phyloP scores from a whole-genome alignment of 192 early-diverging fungal genomes.

The Backusella luteola region DNA sequence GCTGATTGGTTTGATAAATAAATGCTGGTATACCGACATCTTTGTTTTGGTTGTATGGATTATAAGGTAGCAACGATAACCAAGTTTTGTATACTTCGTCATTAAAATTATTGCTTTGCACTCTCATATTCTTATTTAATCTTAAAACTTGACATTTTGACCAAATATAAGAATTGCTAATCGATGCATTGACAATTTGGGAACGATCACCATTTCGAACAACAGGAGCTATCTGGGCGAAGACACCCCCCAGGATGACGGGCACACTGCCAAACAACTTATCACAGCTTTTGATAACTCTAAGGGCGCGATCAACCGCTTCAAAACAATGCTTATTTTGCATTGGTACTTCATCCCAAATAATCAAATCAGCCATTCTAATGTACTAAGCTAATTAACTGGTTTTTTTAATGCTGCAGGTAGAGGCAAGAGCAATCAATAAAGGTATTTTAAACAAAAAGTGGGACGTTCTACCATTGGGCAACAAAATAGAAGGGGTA shows the following conservation, averaged over 20 bases:
- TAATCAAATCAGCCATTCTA: neutral
- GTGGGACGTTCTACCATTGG: neutral
- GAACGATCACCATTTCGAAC: neutral
- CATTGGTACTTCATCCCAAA: slow-evolving; percentile 13
- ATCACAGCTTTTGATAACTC: neutral
- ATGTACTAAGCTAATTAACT: neutral
- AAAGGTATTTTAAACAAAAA: neutral
- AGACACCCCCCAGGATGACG: neutral
- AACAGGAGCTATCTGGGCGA: slow-evolving; percentile 1
- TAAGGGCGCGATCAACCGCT: neutral
- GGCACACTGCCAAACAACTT: neutral
- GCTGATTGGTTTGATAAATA: no score
- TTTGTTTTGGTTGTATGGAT: no score
- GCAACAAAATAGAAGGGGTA: neutral
- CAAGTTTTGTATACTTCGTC: neutral
- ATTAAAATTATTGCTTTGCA: neutral
- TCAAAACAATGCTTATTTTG: slow-evolving; percentile 1
- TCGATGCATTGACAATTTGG: neutral
- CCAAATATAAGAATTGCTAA: neutral
- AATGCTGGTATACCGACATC: no score
- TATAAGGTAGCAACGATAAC: neutral
- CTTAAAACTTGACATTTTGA: neutral
- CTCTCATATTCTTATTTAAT: neutral
- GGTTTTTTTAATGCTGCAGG: neutral
- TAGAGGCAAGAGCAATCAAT: neutral